Base-by-base conservation (phyloP, 1,284 basidiomycete genomes). In the Puccinia polysora region DNA sequence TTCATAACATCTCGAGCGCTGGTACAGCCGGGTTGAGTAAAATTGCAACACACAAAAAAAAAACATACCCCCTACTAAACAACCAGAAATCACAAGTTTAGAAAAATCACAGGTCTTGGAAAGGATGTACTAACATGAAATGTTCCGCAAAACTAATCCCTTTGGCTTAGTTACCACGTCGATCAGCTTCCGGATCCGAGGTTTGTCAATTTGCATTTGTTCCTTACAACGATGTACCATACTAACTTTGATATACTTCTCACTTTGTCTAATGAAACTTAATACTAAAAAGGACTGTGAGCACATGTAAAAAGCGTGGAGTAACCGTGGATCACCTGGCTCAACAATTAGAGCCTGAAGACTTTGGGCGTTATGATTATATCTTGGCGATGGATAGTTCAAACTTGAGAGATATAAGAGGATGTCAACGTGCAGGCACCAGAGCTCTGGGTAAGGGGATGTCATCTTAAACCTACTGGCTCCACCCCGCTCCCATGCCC, bases 21-120 rank as follows among this genome's bases (percentile, higher is more conserved):
- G 63, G 63, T 12, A 65, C 63, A n/a, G 63, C 59, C 30, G 59
- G 23, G 59, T n/a, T 63, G 6, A 49, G 59, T 47, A 12, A 25
- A 40, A 7, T 45, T 45, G n/a, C n/a, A n/a, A 10, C n/a, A 45
- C 14, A 30, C 2, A 2, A 34, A 12, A 28, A 20, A 3, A 56
- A 28, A 30, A 56, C 30, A 56, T 34, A n/a, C n/a, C n/a, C n/a
- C n/a, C n/a, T n/a, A n/a, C n/a, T n/a, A n/a, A n/a, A n/a, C n/a
- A n/a, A n/a, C n/a, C n/a, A n/a, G n/a, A n/a, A n/a, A n/a, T n/a
- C n/a, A n/a, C n/a, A n/a, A n/a, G n/a, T n/a, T n/a, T n/a, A n/a
- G n/a, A n/a, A n/a, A n/a, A n/a, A n/a, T n/a, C n/a, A n/a, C n/a
- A n/a, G n/a, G n/a, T n/a, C n/a, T n/a, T n/a, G n/a, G n/a, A n/a